phyloP scores from a whole-genome alignment of 2,329 filamentous ascomycete species.

The Ophiostoma himal-ulmi region DNA sequence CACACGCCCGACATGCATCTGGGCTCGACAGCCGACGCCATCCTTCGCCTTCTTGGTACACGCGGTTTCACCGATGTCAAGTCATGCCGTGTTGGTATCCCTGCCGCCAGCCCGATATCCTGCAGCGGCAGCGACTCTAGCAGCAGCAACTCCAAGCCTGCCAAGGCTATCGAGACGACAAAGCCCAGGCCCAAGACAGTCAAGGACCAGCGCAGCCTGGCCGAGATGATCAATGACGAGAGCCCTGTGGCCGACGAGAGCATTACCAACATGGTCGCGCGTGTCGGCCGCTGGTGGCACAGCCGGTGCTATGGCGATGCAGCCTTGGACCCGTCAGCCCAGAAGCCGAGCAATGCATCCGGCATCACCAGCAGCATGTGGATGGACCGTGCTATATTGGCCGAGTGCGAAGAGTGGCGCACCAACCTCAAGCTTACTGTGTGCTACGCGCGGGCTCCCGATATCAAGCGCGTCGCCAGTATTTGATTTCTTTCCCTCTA shows the following conservation, averaged over 20 bases:
- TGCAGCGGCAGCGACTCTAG: slow-evolving; percentile 24
- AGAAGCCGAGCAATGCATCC: background rate
- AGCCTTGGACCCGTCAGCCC: slow-evolving; percentile 39
- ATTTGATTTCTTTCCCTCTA: background rate
- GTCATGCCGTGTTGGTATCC: slow-evolving; percentile 70
- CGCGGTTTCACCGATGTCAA: slow-evolving; percentile 68
- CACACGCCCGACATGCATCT: slow-evolving; percentile 56
- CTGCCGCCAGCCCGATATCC: slow-evolving; percentile 53
- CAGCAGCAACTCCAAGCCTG: background rate
- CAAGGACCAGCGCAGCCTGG: slow-evolving; percentile 50
- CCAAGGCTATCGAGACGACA: background rate
- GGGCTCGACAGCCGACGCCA: slow-evolving; percentile 52
- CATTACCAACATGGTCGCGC: slow-evolving; percentile 87
- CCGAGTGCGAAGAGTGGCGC: slow-evolving; percentile 79
- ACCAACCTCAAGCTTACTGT: slow-evolving; percentile 88
- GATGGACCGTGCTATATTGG: slow-evolving; percentile 65
- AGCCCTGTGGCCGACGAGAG: slow-evolving; percentile 69
- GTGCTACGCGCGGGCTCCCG: slow-evolving; percentile 80
- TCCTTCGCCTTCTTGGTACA: slow-evolving; percentile 61
- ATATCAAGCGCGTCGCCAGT: slow-evolving; percentile 30
- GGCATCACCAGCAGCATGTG: slow-evolving; percentile 61
- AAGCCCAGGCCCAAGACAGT: slow-evolving; percentile 31
- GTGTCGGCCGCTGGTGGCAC: slow-evolving; percentile 97
- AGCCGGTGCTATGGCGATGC: slow-evolving; percentile 79
- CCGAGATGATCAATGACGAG: slow-evolving; percentile 67